Base-by-base conservation (phyloP, 2,329 filamentous ascomycete species). In the Myrmaecium sp. region DNA sequence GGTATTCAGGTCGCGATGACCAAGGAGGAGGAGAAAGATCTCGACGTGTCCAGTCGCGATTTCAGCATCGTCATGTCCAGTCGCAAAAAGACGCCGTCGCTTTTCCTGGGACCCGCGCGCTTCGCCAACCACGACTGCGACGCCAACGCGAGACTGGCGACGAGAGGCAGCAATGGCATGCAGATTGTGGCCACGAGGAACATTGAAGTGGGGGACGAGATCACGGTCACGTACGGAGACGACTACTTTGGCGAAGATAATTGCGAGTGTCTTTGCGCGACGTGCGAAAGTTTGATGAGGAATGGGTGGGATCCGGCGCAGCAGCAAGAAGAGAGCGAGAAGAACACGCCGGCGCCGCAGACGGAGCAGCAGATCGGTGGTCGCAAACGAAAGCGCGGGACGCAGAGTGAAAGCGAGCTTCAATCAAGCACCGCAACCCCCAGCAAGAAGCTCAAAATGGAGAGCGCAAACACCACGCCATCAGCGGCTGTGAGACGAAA, bases 61-160 rank as follows among this genome's bases (percentile, higher is more conserved):
- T 98, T 98, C 49, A 94, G 84, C 49, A 84, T 98, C 36, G 84
- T 98, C 17, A 79, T 94, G 44, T 93, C 84, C 34, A 86, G 82
- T 37, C 69, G 89, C 31, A 86, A 79, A 54, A 94, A 92, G 54
- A 76, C 76, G 33, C 78, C 84, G 16, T 92, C 81, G 27, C 60
- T 98, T 21, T 95, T 98, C 47, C 74, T 98, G 47, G 89, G 89
- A 0, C 91, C 89, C 5, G 89, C 89, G 17, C 74, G 89, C 26
- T 95, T 98, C 49, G 83, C 89, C 14, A 98, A 98, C 46, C 89
- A 98, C 53, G 89, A 98, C 51, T 98, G 89, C 55, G 68, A 78
- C 38, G 82, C 89, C 17, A 98, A 95, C 56, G 84, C 84, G 6
- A 70, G 74, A 44, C 66, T 98, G 23, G 75, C 80, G 39, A 94